These are phyloP conservation scores for Arctium lappa DNA, from an alignment of 129 eudicot genomes.

Conservation along the genomic window DNA sequence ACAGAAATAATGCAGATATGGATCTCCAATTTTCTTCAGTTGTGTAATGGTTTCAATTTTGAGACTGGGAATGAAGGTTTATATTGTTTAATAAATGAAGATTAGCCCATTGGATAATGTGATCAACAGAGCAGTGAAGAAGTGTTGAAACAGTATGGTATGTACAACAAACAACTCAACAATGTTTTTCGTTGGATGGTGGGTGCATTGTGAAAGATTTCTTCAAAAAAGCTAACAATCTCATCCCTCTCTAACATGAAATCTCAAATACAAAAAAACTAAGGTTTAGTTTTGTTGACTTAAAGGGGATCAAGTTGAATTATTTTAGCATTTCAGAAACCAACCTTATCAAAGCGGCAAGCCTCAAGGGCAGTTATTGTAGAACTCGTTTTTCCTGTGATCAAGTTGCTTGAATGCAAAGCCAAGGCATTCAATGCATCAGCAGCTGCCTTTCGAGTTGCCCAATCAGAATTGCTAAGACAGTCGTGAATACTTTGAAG, in stretches of 20 bases:
- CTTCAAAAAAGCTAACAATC: not conserved
- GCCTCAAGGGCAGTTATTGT: conserved; percentile 74
- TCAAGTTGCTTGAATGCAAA: conserved; percentile 57
- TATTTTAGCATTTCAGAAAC: conserved; percentile 9
- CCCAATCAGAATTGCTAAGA: conserved; percentile 84
- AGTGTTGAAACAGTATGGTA: not conserved
- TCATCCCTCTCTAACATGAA: not conserved
- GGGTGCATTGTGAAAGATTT: not conserved
- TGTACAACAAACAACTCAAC: not conserved
- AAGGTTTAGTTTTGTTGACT: not conserved
- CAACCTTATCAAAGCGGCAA: conserved; percentile 90
- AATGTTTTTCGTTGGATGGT: no score
- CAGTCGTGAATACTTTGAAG: conserved; percentile 89
- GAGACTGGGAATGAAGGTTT: not conserved
- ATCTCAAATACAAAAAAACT: not conserved
- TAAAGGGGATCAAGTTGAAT: not conserved
- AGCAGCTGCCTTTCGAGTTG: conserved; percentile 96
- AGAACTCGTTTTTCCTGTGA: conserved; percentile 40
- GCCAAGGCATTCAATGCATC: conserved; percentile 75
- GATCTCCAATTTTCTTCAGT: not conserved
- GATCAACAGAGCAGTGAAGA: not conserved
- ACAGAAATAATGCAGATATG: not conserved
- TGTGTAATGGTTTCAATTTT: no score
- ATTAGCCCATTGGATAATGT: not conserved
- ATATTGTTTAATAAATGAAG: not conserved